Percentiles rank a stretch among this genome's conserved stretches.
phyloP scores from a whole-genome alignment of 768 basidiomycete genomes.

The Pleurotus eryngii region DNA sequence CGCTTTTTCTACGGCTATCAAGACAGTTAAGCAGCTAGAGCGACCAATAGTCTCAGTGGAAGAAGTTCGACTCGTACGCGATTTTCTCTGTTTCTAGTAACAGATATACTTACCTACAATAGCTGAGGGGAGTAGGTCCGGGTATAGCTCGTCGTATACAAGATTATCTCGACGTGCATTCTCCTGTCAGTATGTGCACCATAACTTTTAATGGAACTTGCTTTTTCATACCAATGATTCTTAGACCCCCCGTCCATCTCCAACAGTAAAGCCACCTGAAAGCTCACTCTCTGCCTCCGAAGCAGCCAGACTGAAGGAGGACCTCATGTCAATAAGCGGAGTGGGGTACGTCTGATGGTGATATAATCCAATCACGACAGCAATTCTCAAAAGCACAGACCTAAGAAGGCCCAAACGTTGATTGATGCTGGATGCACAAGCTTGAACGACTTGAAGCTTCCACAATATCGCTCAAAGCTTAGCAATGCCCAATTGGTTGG shows the following conservation, averaged over 20 bases:
- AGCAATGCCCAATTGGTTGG: slow-evolving; percentile 32
- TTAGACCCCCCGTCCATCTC: neutral
- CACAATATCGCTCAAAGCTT: slow-evolving; percentile 37
- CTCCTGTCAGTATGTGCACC: slow-evolving; percentile 28
- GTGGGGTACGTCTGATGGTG: neutral
- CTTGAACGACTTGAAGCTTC: slow-evolving; percentile 36
- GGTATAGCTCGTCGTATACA: slow-evolving; percentile 47
- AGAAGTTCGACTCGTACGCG: slow-evolving; percentile 35
- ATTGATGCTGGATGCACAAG: slow-evolving; percentile 47
- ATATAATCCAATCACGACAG: no score
- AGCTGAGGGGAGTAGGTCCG: slow-evolving; percentile 34
- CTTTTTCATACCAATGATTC: neutral
- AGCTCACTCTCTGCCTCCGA: neutral
- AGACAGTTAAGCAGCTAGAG: slow-evolving; percentile 33
- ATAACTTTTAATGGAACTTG: neutral
- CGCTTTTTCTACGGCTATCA: slow-evolving; percentile 48
- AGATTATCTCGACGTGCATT: slow-evolving; percentile 29
- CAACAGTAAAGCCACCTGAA: no score
- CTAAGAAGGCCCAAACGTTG: slow-evolving; percentile 38
- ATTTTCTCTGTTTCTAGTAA: neutral
- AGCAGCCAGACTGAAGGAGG: neutral
- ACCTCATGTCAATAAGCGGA: slow-evolving; percentile 2
- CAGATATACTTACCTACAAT: neutral
- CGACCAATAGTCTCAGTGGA: slow-evolving; percentile 40
- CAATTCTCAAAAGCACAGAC: slow-evolving; percentile 17